Conservation (phyloP, 257 asterid genomes). For the Prunella vulgaris region DNA sequence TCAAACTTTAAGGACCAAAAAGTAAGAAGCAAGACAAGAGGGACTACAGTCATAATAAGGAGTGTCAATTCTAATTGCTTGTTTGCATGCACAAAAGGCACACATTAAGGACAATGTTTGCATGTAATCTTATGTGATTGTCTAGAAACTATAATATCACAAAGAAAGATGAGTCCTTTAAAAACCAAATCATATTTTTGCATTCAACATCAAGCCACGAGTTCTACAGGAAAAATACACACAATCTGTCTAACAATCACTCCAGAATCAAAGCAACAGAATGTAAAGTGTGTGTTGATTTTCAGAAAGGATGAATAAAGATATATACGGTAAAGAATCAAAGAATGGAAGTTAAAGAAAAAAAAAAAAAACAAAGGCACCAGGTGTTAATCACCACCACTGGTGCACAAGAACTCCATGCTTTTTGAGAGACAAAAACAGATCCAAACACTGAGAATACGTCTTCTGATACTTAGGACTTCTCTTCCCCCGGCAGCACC, state of each 20-base stretch:
- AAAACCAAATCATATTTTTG: neutral
- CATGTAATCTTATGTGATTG: neutral
- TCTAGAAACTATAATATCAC: neutral
- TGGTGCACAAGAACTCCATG: conserved; percentile 67
- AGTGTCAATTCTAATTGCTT: neutral
- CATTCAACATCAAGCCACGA: neutral
- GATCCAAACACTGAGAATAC: conserved; percentile 46
- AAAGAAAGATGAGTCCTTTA: neutral
- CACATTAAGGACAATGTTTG: neutral
- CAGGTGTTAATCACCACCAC: conserved; percentile 53
- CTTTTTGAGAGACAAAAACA: conserved; percentile 51
- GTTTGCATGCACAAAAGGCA: neutral
- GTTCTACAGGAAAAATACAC: neutral
- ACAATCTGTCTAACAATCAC: neutral
- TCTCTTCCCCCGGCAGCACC: conserved; percentile 48
- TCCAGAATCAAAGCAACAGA: neutral
- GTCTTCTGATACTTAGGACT: conserved; percentile 39
- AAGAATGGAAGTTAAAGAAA: neutral
- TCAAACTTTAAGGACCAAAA: neutral
- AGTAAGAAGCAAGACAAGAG: neutral
- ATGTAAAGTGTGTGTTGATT: neutral
- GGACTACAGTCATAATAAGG: neutral
- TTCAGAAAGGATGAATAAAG: neutral
- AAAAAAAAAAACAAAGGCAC: neutral
- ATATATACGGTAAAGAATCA: neutral